Evolutionary conservation across 2,329 filamentous ascomycete genomes (phyloP), one percentile per base, ranked within the genome.

Genomic region (Penicillium janthinellum): DNA sequence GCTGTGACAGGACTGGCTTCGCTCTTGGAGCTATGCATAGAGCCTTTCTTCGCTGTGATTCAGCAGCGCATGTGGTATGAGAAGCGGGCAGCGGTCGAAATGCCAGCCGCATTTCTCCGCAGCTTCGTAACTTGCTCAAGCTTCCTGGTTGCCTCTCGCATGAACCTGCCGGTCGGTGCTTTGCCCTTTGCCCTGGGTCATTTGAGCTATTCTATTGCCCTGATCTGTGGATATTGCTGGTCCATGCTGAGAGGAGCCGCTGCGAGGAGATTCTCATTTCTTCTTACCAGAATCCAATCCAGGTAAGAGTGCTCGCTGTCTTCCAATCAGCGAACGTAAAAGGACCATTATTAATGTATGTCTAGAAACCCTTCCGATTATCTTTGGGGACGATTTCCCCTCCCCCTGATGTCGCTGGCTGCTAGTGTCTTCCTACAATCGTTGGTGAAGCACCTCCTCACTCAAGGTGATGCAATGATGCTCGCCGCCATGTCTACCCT

Each of bases 111-210:
- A 0, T 84, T 96, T 50, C 70, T 88, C 37, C 89, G 92, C 66
- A 97, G 93, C 69, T 67, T 89, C 39, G 81, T 87, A 14, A 95
- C 92, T 0, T 92, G 95, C 63, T 85, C 80, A 0, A 79, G 85
- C 1, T 92, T 90, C 1, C 80, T 90, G 5, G 88, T 85, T 81
- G 87, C 87, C 1, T 82, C 84, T 45, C 77, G 70, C 56, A 71
- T 67, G 15, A 78, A 79, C 0, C 63, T 80, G 20, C 82, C 89
- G 58, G 72, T 90, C 1, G 94, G 93, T 5, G 89, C 93, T 1
- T 77, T 98, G 50, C 92, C 95, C 0, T 98, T 98, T 76, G 95
- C 94, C 0, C 77, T 92, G 14, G 96, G 95, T 11, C 92, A 98
- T 76, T 76, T 94, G 35, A 84, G 84, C 10, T 97, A 96, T 76